Base-by-base conservation (phyloP, 129 eudicot species). In the Escallonia herrerae region DNA sequence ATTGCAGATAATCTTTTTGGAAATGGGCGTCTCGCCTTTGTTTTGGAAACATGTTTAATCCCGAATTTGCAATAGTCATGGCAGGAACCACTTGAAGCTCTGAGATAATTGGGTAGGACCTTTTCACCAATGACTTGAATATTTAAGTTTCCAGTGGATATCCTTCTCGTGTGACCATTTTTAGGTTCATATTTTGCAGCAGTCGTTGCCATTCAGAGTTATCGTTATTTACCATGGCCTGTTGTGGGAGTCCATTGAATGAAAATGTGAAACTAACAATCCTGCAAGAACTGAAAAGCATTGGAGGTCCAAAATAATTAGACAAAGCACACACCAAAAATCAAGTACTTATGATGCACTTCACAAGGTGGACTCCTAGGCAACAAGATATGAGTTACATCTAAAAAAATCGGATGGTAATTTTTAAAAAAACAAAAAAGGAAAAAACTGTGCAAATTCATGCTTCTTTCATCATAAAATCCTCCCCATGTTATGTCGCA, bases 11-110 rank as follows among this genome's bases (percentile, higher is more conserved):
- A 13, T 61, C 72, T 56, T 82, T 58, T 72, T 8, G 74, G 68
- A 4, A 48, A 63, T 14, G 62, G 68, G 15, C 60, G 57, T 38
- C 58, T 63, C 15, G 60, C 46, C 66, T 69, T 72, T 64, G 76
- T 56, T 58, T 74, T 80, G 6, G 68, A 10, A 43, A 65, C 62
- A 15, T 63, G 76, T 72, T 56, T 76, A 7, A 40, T 11, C 33
- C 79, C 90, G 62, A 63, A 61, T 69, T 90, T 90, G 87, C 97
- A 90, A 11, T 70, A 47, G 72, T 90, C 90, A 75, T 90, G 95
- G 74, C 95, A 82, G 46, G 97, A 90, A 64, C 77, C 76, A 0
- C 61, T 22, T 59, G 87, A 77, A 68, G 68, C 77, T 15, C 70
- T 72, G 74, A 78, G 90, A 74, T 82, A 87, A 73, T 81, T 81